Base-by-base conservation (phyloP, 345 rosid genomes). In the Tarenaya hassleriana region DNA sequence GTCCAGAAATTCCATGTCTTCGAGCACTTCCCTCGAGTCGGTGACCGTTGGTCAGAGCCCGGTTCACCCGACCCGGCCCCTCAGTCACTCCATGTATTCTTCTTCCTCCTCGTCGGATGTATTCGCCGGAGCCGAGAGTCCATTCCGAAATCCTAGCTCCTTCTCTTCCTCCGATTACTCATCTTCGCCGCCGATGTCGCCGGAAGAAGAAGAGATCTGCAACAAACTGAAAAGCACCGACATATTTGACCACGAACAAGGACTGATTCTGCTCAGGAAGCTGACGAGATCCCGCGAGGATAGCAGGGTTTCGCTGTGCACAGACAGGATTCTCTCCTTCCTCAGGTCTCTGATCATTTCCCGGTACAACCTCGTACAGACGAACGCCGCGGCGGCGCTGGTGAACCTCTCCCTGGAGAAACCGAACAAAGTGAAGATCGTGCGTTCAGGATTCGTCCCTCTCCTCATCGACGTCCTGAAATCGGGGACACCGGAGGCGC, bases 341-440 rank as follows among this genome's bases (percentile, higher is more conserved):
- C 72, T 89, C 7, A 70, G 74, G 24, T 31, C 83, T 3, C 50
- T 86, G 10, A 66, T 83, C 18, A 32, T 62, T 31, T 89, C 95
- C 7, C 71, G 85, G 45, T 83, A 89, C 77, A 63, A 34, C 24
- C 35, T 63, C 50, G 77, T 83, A 16, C 97, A 89, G 34, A 77
- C 79, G 8, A 86, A 86, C 70, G 77, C 97, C 8, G 70, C 71
- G 0, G 97, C 97, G 10, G 68, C 81, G 7, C 24, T 81, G 12
- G 95, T 89, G 34, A 89, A 89, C 44, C 71, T 89, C 5, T 89
- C 95, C 0, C 61, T 89, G 4, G 83, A 81, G 74, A 79, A 79
- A 52, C 34, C 47, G 4, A 86, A 86, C 71, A 86, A 86, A 70
- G 64, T 81, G 39, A 63, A 52, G 57, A 83, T 89, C 43, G 82